A percentile compares a stretch with the other conserved stretches of the same genome.
Evolutionary conservation across 805 yeast species (phyloP).

Genomic region (Saccharomycopsis sp.): DNA sequence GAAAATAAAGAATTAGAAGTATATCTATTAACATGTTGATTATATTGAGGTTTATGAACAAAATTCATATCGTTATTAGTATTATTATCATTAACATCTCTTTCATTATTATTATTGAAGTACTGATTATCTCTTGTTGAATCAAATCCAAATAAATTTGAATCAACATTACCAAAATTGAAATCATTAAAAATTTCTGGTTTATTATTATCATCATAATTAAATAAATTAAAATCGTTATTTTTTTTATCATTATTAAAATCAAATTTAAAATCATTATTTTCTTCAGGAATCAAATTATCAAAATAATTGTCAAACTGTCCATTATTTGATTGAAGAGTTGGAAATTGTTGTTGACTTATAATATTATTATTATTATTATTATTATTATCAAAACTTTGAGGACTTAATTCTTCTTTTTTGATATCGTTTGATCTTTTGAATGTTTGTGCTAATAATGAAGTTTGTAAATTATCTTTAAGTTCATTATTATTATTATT

Average conservation of each 20-base stretch:
- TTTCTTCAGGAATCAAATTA: background rate
- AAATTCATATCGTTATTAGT: background rate
- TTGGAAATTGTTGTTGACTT: background rate
- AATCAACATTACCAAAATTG: background rate
- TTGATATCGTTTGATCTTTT: background rate
- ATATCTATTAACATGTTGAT: constrained; percentile 14
- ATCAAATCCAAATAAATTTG: background rate
- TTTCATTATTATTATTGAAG: too few relatives aligned
- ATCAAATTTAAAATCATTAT: constrained; percentile 2
- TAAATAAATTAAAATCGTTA: background rate
- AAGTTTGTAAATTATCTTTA: background rate
- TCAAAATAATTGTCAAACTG: constrained; percentile 1
- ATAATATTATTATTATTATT: background rate
- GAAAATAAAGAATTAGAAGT: constrained; percentile 13
- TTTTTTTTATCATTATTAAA: background rate
- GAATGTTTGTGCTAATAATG: constrained; percentile 1
- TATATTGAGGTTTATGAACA: constrained; percentile 2
- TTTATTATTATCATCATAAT: background rate
- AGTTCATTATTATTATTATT: background rate
- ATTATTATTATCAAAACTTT: background rate
- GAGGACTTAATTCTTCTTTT: background rate
- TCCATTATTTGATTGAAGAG: too few relatives aligned
- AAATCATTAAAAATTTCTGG: background rate
- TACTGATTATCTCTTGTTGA: too few relatives aligned
- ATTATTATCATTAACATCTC: background rate